Percentiles rank a stretch among this genome's conserved stretches.
Conservation (phyloP, 202 grass and related monocot genomes). For the Setaria italica region DNA sequence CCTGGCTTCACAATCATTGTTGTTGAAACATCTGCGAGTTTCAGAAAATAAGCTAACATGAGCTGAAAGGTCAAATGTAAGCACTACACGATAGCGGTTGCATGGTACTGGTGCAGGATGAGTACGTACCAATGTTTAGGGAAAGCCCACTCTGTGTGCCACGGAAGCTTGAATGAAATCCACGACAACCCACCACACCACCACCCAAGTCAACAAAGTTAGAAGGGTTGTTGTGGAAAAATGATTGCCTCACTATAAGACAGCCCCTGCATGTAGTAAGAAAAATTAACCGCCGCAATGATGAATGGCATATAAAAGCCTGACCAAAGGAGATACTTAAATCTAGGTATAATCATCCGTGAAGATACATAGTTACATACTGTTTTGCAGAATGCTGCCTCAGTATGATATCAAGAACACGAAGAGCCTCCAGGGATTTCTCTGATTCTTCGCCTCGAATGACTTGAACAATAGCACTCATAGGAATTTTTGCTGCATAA, state of each 20-base stretch:
- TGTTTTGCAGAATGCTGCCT: slow-evolving; percentile 73
- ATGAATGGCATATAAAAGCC: slow-evolving; percentile 10
- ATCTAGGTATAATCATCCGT: not conserved
- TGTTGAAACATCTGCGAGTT: slow-evolving; percentile 81
- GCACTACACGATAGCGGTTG: not conserved
- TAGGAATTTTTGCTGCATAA: slow-evolving; percentile 70
- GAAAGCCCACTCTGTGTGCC: slow-evolving; percentile 82
- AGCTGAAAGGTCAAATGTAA: slow-evolving; percentile 10
- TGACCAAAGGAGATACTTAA: slow-evolving; percentile 4
- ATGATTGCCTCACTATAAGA: slow-evolving; percentile 81
- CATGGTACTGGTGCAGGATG: not conserved
- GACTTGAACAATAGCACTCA: slow-evolving; percentile 65
- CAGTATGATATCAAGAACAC: slow-evolving; percentile 85
- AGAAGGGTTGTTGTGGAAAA: slow-evolving; percentile 72
- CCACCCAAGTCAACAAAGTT: slow-evolving; percentile 74
- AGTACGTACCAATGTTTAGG: slow-evolving; percentile 75
- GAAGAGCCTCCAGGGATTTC: slow-evolving; percentile 71
- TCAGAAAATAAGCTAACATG: not conserved
- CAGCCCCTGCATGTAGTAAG: slow-evolving; percentile 66
- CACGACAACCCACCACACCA: slow-evolving; percentile 79
- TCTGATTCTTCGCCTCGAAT: slow-evolving; percentile 72
- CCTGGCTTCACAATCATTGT: slow-evolving; percentile 95
- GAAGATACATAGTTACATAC: slow-evolving; percentile 61
- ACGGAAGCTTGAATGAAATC: slow-evolving; percentile 91
- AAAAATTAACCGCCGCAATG: not conserved